Percentiles rank a stretch among this genome's conserved stretches.
Evolutionary conservation across 1,284 basidiomycete genomes (phyloP).

Genomic region (Malassezia brasiliensis): DNA sequence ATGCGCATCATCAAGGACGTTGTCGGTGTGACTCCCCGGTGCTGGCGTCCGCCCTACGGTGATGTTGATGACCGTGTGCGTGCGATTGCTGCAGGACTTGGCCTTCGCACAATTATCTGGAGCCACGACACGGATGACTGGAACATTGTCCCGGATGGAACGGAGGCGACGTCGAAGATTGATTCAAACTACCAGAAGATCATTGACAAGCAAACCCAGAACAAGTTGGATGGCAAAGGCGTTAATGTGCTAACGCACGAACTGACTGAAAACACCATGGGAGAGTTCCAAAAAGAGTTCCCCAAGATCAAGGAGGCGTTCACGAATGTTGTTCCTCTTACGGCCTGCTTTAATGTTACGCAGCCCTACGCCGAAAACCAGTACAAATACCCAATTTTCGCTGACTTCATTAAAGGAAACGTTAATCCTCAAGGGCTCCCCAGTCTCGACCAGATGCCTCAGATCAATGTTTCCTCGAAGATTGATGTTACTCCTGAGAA

Average conservation of each 20-base stretch:
- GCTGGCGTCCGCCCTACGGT: constrained; percentile 53
- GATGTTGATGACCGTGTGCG: constrained; percentile 55
- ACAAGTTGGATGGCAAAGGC: constrained; percentile 44
- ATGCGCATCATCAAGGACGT: constrained; percentile 53
- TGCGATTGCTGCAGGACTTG: constrained; percentile 52
- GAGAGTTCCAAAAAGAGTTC: constrained; percentile 33
- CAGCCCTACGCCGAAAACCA: constrained; percentile 50
- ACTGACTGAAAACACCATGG: constrained; percentile 40
- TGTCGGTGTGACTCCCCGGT: constrained; percentile 52
- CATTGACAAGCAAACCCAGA: constrained; percentile 47
- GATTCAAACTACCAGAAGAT: constrained; percentile 51
- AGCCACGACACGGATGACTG: constrained; percentile 51
- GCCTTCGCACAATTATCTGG: constrained; percentile 53
- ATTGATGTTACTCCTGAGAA: not conserved
- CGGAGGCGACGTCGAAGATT: constrained; percentile 46
- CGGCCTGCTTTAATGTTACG: constrained; percentile 40
- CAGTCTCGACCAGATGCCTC: constrained; percentile 6
- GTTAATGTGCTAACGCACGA: constrained; percentile 42
- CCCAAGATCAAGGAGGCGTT: constrained; percentile 33
- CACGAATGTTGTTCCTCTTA: constrained; percentile 40
- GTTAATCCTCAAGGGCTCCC: constrained; percentile 32
- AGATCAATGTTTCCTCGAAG: constrained; percentile 9
- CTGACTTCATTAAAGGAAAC: constrained; percentile 27
- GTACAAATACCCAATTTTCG: constrained; percentile 45
- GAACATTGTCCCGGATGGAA: constrained; percentile 46